Conservation (phyloP, 1,284 basidiomycete species). For the Afroboletus lepidellus region DNA sequence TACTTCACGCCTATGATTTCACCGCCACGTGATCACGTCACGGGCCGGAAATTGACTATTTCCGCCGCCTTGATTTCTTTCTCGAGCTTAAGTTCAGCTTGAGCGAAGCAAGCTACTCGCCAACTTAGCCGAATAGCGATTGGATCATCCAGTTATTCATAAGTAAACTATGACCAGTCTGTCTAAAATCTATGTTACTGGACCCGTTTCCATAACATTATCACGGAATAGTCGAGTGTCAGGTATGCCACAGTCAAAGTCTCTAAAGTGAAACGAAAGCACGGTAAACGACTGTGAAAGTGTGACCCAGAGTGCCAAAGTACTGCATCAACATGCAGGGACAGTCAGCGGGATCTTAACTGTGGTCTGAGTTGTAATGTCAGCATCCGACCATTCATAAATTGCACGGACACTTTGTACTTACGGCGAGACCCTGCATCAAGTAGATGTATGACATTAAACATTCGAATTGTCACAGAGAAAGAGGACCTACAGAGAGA, state of each 20-base stretch:
- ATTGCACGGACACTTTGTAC: conserved; percentile 24
- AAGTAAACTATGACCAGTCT: not conserved
- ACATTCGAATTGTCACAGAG: not conserved
- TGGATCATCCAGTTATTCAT: not conserved
- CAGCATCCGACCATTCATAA: not conserved
- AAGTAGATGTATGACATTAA: conserved; percentile 5
- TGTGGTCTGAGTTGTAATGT: conserved; percentile 45
- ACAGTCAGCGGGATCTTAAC: conserved; percentile 75
- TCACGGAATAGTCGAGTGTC: not conserved
- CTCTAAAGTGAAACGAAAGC: not conserved
- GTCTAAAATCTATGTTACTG: not conserved
- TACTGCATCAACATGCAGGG: conserved; percentile 58
- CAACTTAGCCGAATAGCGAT: no score
- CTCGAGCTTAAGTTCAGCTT: not conserved
- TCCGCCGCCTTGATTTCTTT: not conserved
- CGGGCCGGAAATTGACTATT: not conserved
- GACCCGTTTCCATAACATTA: not conserved
- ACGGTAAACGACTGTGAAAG: not conserved
- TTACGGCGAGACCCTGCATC: conserved; percentile 61
- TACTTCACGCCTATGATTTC: conserved; percentile 13
- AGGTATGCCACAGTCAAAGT: not conserved
- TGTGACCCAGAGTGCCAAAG: not conserved
- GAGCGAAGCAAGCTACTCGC: no score
- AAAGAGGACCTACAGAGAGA: conserved; percentile 61
- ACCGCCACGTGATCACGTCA: conserved; percentile 14